A percentile compares a stretch with the other conserved stretches of the same genome.
Conservation (phyloP, 2,329 filamentous ascomycete species). For the Aspergillus sp. region DNA sequence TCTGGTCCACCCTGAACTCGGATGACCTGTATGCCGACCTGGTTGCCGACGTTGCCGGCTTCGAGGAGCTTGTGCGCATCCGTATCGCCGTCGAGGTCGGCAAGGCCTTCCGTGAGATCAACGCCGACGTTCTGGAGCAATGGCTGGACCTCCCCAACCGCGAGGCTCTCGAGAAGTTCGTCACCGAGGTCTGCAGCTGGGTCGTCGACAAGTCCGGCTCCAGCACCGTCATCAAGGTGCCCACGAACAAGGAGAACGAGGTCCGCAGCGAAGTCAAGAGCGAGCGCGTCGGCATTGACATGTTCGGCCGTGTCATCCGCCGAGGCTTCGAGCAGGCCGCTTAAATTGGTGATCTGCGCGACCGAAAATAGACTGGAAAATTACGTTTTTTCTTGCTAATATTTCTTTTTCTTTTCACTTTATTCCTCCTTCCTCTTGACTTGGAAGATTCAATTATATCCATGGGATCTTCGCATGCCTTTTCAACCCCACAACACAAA, state of each 20-base stretch:
- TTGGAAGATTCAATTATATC: constrained; percentile 1
- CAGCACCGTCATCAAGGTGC: constrained; percentile 65
- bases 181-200: constrained; percentile 85
- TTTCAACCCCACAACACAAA: not conserved
- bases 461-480: constrained; percentile 4
- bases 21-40: constrained; percentile 96
- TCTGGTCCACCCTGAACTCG: constrained; percentile 90
- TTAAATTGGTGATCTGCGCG: constrained; percentile 34
- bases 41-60: constrained; percentile 88
- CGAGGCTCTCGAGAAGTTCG: constrained; percentile 71
- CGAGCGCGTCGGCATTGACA: constrained; percentile 72
- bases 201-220: constrained; percentile 60
- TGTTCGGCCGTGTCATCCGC: constrained; percentile 66
- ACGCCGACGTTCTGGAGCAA: constrained; percentile 65
- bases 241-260: constrained; percentile 95
- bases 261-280: constrained; percentile 92
- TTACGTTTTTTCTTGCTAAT: constrained; percentile 16
- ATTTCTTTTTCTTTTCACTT: constrained; percentile 6
- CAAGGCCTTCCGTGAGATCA: constrained; percentile 74
- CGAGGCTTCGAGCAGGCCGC: constrained; percentile 82
- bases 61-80: constrained; percentile 90
- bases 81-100: constrained; percentile 86
- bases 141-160: constrained; percentile 71
- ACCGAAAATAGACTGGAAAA: not conserved
- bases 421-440: not conserved